Evolutionary conservation across 2,329 filamentous ascomycete genomes (phyloP), one percentile per base, ranked within the genome.

Genomic region (Thielaviopsis euricoi): DNA sequence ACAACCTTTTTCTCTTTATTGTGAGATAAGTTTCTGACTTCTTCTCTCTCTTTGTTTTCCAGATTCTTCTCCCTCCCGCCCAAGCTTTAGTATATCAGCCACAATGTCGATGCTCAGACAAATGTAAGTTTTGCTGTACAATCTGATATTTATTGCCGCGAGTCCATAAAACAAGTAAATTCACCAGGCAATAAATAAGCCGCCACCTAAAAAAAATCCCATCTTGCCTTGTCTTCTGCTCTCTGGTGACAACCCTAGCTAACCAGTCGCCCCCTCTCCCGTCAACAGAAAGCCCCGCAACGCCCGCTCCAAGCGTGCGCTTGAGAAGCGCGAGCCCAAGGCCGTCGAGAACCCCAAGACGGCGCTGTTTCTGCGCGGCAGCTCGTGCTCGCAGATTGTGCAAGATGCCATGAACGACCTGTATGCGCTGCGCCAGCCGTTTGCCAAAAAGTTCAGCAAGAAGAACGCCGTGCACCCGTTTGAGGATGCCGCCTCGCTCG

Each of bases 391-490:
- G 52, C 83, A 91, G 66, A 74, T 93, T 53, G 77, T 89, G 59
- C 84, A 94, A 71, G 85, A 91, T 65, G 87, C 89, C 59, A 76
- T 96, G 62, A 85, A 82, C 64, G 93, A 96, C 66, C 80, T 98
- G 58, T 81, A 89, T 71, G 80, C 87, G 53, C 77, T 98, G 67
- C 90, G 91, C 65, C 83, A 86, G 66, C 89, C 90, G 2, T 78
- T 91, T 61, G 84, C 85, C 63, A 85, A 94, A 71, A 89, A 90
- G 64, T 95, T 98, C 75, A 87, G 83, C 72, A 98, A 97, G 80
- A 97, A 97, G 76, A 98, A 98, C 72, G 78, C 83, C 64, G 86
- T 95, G 65, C 89, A 93, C 71, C 93, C 93, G 1, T 98, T 98
- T 71, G 91, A 96, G 71, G 89, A 94, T 69, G 75, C 86, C 62